Evolutionary conservation across 2,329 filamentous ascomycete species (phyloP).

Genomic region (Dothideomycetes sp.): DNA sequence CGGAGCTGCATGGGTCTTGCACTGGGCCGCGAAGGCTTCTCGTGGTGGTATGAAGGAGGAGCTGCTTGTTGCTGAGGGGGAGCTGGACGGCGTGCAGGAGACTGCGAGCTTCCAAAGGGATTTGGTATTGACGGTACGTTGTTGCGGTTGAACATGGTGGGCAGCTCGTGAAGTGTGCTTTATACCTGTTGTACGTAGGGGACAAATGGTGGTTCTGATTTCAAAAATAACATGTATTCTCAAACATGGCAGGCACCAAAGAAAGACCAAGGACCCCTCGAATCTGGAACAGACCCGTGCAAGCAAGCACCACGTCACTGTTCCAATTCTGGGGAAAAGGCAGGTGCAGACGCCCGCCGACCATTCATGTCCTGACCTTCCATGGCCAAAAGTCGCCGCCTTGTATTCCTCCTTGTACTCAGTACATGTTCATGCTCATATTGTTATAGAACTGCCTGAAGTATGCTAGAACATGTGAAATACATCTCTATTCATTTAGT

Average conservation of each 20-base stretch:
- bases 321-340: background rate
- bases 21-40: slow-evolving; percentile 14
- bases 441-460: too few relatives aligned
- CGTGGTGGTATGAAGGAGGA: slow-evolving; percentile 8
- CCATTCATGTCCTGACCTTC: slow-evolving; percentile 9
- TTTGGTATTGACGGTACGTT: slow-evolving; percentile 39
- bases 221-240: too few relatives aligned
- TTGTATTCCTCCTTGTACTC: too few relatives aligned
- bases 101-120: slow-evolving; percentile 29
- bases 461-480: too few relatives aligned
- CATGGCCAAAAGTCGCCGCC: background rate
- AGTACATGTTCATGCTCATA: too few relatives aligned
- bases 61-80: slow-evolving; percentile 8
- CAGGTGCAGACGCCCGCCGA: background rate
- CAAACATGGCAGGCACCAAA: too few relatives aligned
- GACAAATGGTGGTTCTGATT: too few relatives aligned
- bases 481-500: too few relatives aligned
- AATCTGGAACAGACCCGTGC: too few relatives aligned
- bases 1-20: slow-evolving; percentile 31
- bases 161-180: background rate
- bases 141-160: slow-evolving; percentile 48
- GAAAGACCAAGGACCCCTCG: too few relatives aligned
- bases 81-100: slow-evolving; percentile 14
- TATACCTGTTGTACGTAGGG: too few relatives aligned
- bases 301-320: slow-evolving; percentile 9